Base-by-base conservation (phyloP, 192 early-diverging fungal species). In the Mortierella alpina region DNA sequence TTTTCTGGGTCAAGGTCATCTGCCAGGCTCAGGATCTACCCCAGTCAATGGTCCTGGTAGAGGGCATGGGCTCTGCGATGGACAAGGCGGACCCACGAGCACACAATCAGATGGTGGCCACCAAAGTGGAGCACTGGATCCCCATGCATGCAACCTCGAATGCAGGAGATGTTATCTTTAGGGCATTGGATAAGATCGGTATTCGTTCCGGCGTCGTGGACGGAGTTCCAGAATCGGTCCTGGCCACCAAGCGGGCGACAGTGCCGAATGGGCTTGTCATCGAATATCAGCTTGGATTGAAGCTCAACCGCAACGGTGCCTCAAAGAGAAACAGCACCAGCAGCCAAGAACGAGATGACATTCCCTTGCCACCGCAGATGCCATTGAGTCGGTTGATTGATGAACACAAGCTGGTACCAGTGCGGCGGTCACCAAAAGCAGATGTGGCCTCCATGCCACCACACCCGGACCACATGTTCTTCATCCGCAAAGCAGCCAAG, bases 101-200 rank as follows among this genome's bases (percentile, higher is more conserved):
- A 23, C 57, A 48, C 13, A 70, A 60, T 5, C 77, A 80, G 18
- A 72, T 70, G 11, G 50, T 80, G 18, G 77, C 77, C 7, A 80
- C 70, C 44, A 80, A 80, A 23, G 77, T 80, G 17, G 77, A 80
- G 54, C 77, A 80, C 39, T 80, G 77, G 70, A 83, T 88, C 1
- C 85, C 87, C 8, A 77, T 86, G 53, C 72, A 83, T 0, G 60
- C 85, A 2, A 80, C 67, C 2, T 79, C 85, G 6, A 85, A 83
- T 15, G 84, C 87, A 47, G 75, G 83, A 12, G 85, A 87, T 59
- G 73, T 86, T 40, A 86, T 85, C n/a, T 66, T 70, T n/a, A 84
- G 70, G 59, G 79, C 87, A 0, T 49, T 88, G 5, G 89, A 90
- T 13, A 90, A 86, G 41, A 82, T 88, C 48, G 86, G 87, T 50